Base-by-base conservation (phyloP, 148 eudicot genomes). In the Camellia japonica region DNA sequence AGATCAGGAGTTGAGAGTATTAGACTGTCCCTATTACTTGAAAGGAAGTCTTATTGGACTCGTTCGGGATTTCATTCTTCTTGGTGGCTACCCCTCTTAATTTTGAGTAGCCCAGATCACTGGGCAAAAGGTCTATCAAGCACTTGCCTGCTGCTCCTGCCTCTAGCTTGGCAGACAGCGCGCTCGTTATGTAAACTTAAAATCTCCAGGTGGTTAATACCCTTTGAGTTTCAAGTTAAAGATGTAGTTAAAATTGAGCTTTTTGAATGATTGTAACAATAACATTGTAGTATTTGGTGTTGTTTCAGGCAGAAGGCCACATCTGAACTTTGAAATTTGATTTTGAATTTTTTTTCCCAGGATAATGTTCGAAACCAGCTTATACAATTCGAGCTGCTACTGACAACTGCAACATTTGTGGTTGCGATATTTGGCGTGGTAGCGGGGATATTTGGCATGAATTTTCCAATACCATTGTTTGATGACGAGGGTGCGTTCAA, bases 291-390 rank as follows among this genome's bases (percentile, higher is more conserved):
- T 75, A 60, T n/a, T 18, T 42, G 68, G 78, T 10, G 20, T 68
- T 68, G 14, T 69, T 69, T 18, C 72, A 18, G 18, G 72, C 18
- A 69, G 54, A 10, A 49, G 20, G 19, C 46, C 9, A 52, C 18
- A 0, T 12, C 77, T 18, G 54, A 74, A 59, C 51, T 56, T 55
- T 42, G n/a, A 68, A 52, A 55, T 4, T 52, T 15, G 44, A 52
- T 65, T 67, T 20, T 0, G 20, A 52, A 51, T n/a, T 71, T 14
- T 66, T 9, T 19, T 23, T 66, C 15, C 79, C 98, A 97, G 99
- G 99, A 94, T 79, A 97, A 91, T 77, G 99, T 94, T 7, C 92
- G 98, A 74, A 97, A 97, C 89, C 98, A 97, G 86, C 97, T 97
- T 84, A 94, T 97, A 75, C 98, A 94, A 83, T 97, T 94, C 7